Evolutionary conservation across 2,329 filamentous ascomycete genomes (phyloP).

Genomic region (Rhynchosporium graminicola): DNA sequence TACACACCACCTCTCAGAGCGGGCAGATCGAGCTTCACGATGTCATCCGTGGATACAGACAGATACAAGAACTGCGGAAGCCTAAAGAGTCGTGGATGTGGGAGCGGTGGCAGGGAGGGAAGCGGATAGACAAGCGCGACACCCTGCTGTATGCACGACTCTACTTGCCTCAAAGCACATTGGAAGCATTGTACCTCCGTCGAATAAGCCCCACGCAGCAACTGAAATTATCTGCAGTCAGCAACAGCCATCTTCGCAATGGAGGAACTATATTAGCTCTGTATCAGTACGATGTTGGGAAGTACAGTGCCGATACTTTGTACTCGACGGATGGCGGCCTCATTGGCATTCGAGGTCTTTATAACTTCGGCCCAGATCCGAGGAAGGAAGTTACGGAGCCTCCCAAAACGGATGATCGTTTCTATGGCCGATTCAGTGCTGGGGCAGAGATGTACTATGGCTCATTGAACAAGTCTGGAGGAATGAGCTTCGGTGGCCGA

Average conservation of each 20-base stretch:
- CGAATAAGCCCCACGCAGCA: constrained; percentile 77
- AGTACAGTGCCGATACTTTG: constrained; percentile 85
- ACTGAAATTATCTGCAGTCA: constrained; percentile 77
- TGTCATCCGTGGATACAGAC: constrained; percentile 80
- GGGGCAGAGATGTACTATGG: constrained; percentile 96
- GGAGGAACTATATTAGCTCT: constrained; percentile 74
- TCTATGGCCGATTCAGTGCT: constrained; percentile 82
- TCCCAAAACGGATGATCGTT: constrained; percentile 52
- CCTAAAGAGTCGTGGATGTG: constrained; percentile 53
- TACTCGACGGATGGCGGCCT: constrained; percentile 91
- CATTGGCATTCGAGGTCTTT: constrained; percentile 83
- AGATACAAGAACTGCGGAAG: constrained; percentile 65
- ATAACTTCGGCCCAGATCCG: constrained; percentile 74
- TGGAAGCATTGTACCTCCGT: constrained; percentile 83
- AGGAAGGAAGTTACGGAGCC: constrained; percentile 32
- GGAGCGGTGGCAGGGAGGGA: constrained; percentile 55
- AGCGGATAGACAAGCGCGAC: constrained; percentile 51
- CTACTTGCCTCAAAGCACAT: constrained; percentile 79
- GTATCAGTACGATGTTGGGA: constrained; percentile 80
- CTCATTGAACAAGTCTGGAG: constrained; percentile 88
- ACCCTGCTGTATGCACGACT: constrained; percentile 74
- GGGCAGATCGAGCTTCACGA: constrained; percentile 73
- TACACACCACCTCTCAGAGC: constrained; percentile 69
- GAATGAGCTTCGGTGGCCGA: constrained; percentile 82
- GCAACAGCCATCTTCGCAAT: constrained; percentile 68